A percentile compares a stretch with the other conserved stretches of the same genome.
Evolutionary conservation across 2,329 filamentous ascomycete genomes (phyloP).

Genomic region (Cercospora sojina): DNA sequence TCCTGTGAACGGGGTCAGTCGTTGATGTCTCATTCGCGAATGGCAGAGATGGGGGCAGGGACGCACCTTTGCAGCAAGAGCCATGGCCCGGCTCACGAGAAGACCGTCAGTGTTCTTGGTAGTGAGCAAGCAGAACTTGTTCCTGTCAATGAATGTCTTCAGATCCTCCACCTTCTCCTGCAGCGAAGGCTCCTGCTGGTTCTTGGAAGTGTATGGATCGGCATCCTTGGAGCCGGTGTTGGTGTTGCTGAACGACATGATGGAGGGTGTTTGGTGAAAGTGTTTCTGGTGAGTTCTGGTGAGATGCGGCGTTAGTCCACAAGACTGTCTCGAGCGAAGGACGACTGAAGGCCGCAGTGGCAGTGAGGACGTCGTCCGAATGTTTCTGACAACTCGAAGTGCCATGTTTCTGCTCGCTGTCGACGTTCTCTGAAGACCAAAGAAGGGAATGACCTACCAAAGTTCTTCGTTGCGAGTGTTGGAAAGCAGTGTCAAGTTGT

Average conservation of each 20-base stretch:
- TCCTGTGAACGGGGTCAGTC: constrained; percentile 56
- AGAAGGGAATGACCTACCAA: constrained; percentile 2
- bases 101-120: constrained; percentile 67
- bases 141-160: constrained; percentile 64
- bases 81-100: constrained; percentile 82
- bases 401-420: neutral
- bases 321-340: neutral
- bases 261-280: constrained; percentile 22
- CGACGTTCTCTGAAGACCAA: neutral
- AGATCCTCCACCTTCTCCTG: constrained; percentile 77
- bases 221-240: constrained; percentile 61
- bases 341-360: neutral
- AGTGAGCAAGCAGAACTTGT: constrained; percentile 89
- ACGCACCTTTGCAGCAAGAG: constrained; percentile 69
- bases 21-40: too few relatives aligned
- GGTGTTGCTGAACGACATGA: constrained; percentile 57
- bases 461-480: neutral
- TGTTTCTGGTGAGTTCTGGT: neutral
- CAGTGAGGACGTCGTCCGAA: neutral
- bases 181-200: constrained; percentile 67
- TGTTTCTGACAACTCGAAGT: neutral
- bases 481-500: constrained; percentile 18
- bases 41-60: too few relatives aligned
- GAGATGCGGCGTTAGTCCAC: neutral
- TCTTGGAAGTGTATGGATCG: constrained; percentile 80